phyloP scores from a whole-genome alignment of 805 yeast species.

The Naumovozyma dairenensis region DNA sequence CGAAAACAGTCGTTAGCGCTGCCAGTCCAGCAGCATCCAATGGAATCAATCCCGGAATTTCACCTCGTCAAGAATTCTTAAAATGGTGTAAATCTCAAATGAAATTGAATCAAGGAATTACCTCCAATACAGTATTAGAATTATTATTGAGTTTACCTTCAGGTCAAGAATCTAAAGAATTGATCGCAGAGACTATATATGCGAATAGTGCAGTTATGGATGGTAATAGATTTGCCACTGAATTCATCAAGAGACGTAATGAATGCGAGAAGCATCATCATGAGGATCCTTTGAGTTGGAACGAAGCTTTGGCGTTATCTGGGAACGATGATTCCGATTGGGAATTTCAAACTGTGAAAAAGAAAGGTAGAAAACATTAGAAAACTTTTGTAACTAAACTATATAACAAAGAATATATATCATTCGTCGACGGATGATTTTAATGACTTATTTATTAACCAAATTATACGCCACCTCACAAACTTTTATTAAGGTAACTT shows the following conservation, averaged over 20 bases:
- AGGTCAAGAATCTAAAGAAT: constrained; percentile 65
- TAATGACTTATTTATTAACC: too few relatives aligned
- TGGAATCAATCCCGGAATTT: constrained; percentile 7
- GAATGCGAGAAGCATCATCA: constrained; percentile 48
- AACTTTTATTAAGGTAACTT: too few relatives aligned
- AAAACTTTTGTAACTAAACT: not conserved
- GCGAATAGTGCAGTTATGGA: constrained; percentile 84
- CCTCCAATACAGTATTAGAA: constrained; percentile 66
- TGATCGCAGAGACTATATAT: constrained; percentile 86
- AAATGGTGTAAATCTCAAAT: constrained; percentile 64
- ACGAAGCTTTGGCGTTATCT: constrained; percentile 48
- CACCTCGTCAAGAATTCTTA: constrained; percentile 52
- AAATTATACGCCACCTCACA: too few relatives aligned
- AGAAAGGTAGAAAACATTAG: constrained; percentile 40
- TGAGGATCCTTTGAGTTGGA: constrained; percentile 55
- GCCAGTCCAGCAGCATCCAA: not conserved
- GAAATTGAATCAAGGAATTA: constrained; percentile 63
- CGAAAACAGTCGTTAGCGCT: constrained; percentile 4
- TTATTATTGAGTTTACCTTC: constrained; percentile 73
- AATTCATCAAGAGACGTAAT: constrained; percentile 70
- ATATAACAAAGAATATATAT: too few relatives aligned
- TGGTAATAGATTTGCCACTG: constrained; percentile 88
- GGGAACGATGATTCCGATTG: constrained; percentile 38
- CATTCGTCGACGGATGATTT: too few relatives aligned
- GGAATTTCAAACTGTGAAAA: constrained; percentile 62